Percentiles rank a stretch among this genome's conserved stretches.
These are phyloP conservation scores for Salix brachista DNA, from an alignment of 345 rosid genomes.

Conservation along the genomic window DNA sequence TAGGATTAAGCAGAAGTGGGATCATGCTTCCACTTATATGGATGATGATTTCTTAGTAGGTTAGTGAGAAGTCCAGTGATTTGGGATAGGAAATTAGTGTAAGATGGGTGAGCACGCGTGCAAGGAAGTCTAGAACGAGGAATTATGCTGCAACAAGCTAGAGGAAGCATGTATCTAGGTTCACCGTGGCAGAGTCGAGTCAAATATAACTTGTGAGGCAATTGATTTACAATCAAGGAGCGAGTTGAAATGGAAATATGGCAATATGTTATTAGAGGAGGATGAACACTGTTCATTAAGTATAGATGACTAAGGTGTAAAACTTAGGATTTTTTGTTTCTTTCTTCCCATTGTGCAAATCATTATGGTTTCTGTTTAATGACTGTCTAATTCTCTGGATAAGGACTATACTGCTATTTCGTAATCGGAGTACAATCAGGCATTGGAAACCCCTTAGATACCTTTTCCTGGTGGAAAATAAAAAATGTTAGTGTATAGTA, in stretches of 20 bases:
- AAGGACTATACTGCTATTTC: not conserved
- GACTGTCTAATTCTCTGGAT: not conserved
- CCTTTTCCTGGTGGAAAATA: not conserved
- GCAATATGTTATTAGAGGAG: not conserved
- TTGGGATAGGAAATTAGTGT: not conserved
- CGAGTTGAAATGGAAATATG: not conserved
- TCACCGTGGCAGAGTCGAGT: not conserved
- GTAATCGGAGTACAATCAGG: not conserved
- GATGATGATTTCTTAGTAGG: not conserved
- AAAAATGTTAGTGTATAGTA: no score
- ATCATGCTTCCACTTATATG: not conserved
- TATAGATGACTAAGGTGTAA: not conserved
- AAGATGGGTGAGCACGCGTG: not conserved
- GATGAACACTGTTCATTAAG: not conserved
- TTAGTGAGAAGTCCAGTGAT: not conserved
- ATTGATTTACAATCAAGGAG: not conserved
- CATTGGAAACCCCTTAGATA: not conserved
- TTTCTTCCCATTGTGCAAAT: not conserved
- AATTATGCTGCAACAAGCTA: not conserved
- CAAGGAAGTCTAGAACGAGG: not conserved
- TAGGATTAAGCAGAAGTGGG: not conserved
- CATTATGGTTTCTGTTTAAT: not conserved
- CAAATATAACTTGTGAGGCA: not conserved
- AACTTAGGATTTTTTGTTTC: not conserved
- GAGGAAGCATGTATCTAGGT: not conserved